Evolutionary conservation across 345 rosid species (phyloP), one percentile per base, ranked within the genome.

Genomic region (Linum usitatissimum): DNA sequence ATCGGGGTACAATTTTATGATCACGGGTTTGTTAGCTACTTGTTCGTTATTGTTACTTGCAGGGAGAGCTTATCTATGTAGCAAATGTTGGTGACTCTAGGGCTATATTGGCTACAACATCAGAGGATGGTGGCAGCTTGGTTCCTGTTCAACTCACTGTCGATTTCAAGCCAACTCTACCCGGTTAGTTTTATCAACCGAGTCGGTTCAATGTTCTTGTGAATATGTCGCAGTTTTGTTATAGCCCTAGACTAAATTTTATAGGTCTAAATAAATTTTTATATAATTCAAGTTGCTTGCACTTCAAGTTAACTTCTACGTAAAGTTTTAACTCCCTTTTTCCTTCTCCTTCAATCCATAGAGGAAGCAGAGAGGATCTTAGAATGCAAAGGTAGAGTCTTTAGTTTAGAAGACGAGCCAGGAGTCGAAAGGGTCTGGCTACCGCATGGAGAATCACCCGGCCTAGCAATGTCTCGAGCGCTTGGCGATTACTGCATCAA

Each of bases 401-500:
- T 87, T 9, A 82, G 93, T 4, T 72, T 87, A 18, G 80, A 81
- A 69, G 78, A 78, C 55, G 96, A 89, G 42, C 88, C 91, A 18
- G 90, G 89, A 59, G 78, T 89, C 64, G 78, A 79, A 12, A 75
- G 97, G 63, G 98, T 92, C 51, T 92, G 98, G 98, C 77, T 89
- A 31, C 98, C 98, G 0, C 38, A 68, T 55, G 88, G 81, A 63
- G 84, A 92, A 78, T 40, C 63, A 5, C 98, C 98, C 1, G 98
- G 98, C 14, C 65, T 89, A n/a, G 98, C 98, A 63, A 92, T 92
- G 98, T 84, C 98, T 18, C 77, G 98, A 21, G 90, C 97, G 66
- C 85, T 92, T 0, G 97, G 98, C 0, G 95, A 92, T 64, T 87
- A 79, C 65, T 49, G 81, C 18, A 89, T 89, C 20, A 85, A 92